Conservation (phyloP, 2,329 filamentous ascomycete species). For the Westerdykella aurantiaca region DNA sequence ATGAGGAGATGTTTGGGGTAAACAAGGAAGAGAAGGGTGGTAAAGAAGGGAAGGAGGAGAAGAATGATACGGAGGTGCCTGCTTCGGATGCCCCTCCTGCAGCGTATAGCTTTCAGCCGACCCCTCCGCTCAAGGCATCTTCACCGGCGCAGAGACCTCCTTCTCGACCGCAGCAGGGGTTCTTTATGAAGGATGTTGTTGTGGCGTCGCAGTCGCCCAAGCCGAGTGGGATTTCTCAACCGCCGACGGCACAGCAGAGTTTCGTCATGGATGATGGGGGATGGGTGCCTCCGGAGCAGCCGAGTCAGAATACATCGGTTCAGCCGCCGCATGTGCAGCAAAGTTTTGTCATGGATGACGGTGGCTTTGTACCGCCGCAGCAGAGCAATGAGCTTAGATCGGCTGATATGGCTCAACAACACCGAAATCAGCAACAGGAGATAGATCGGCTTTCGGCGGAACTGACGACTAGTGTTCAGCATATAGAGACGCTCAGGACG, state of each 20-base stretch:
- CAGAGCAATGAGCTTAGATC: slow-evolving; percentile 9
- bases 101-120: slow-evolving; percentile 24
- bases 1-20: slow-evolving; percentile 28
- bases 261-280: slow-evolving; percentile 21
- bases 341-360: slow-evolving; percentile 20
- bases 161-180: slow-evolving; percentile 15
- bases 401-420: slow-evolving; percentile 5
- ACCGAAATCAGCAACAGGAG: slow-evolving; percentile 8
- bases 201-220: slow-evolving; percentile 6
- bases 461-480: slow-evolving; percentile 27
- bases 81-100: slow-evolving; percentile 21
- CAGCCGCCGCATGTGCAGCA: slow-evolving; percentile 11
- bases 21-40: slow-evolving; percentile 18
- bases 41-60: slow-evolving; percentile 13
- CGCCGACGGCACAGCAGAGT: slow-evolving; percentile 12
- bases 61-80: slow-evolving; percentile 11
- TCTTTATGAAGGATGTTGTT: slow-evolving; percentile 18
- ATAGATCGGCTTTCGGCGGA: slow-evolving; percentile 13
- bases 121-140: slow-evolving; percentile 23
- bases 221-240: slow-evolving; percentile 15
- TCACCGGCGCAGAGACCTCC: slow-evolving; percentile 12
- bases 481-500: slow-evolving; percentile 17
- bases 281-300: slow-evolving; percentile 12
- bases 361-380: slow-evolving; percentile 13
- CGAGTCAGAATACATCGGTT: neutral